phyloP scores from a whole-genome alignment of 2,329 filamentous ascomycete genomes.

The Cladorrhinum sp. region DNA sequence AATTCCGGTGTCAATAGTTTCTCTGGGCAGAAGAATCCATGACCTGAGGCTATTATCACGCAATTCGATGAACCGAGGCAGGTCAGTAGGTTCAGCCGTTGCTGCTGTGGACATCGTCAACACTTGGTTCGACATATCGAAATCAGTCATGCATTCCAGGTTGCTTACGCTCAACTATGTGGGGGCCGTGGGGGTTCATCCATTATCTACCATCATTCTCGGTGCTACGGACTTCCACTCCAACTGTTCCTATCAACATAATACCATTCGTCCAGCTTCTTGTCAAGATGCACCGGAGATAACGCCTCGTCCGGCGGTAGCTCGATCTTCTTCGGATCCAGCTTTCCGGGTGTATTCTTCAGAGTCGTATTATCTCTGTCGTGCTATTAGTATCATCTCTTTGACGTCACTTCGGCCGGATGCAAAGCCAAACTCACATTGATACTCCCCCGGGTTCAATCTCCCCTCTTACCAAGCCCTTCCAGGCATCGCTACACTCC shows the following conservation, averaged over 20 bases:
- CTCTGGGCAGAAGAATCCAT: not conserved
- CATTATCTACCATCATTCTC: not conserved
- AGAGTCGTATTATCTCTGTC: constrained; percentile 25
- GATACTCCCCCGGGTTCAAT: constrained; percentile 71
- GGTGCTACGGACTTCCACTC: not conserved
- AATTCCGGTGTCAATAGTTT: not conserved
- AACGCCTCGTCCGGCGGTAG: constrained; percentile 77
- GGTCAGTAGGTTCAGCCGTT: too few relatives aligned
- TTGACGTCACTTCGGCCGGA: constrained; percentile 15
- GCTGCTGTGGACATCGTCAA: too few relatives aligned
- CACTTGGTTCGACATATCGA: not conserved
- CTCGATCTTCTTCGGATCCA: constrained; percentile 17
- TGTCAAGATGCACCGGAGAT: constrained; percentile 80
- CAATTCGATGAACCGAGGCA: not conserved
- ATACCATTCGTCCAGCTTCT: constrained; percentile 99
- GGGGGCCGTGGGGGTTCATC: not conserved
- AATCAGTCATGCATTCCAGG: not conserved
- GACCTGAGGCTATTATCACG: not conserved
- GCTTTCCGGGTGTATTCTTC: constrained; percentile 19
- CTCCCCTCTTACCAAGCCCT: constrained; percentile 88
- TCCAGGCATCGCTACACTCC: constrained; percentile 95
- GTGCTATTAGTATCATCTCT: constrained; percentile 29
- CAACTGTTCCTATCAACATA: constrained; percentile 38
- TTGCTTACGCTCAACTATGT: not conserved
- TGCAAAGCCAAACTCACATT: constrained; percentile 74